Conservation (phyloP, 495 filamentous ascomycete species). For the Cercophora samala region DNA sequence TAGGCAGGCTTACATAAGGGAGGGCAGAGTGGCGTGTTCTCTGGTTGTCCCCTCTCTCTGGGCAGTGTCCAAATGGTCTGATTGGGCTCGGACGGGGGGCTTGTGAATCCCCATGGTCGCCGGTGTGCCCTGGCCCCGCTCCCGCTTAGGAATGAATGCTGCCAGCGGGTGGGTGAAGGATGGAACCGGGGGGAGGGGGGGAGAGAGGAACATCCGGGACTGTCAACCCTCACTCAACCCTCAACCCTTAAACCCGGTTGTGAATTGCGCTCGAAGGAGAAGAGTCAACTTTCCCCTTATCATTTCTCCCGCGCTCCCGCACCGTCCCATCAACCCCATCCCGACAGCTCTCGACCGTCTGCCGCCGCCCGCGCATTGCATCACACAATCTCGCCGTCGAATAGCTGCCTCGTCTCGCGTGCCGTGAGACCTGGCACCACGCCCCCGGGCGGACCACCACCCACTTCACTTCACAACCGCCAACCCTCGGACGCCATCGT, state of each 20-base stretch:
- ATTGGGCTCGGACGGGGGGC: not conserved
- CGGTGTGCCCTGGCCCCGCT: not conserved
- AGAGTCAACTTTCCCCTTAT: not conserved
- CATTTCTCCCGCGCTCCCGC: too few species aligned
- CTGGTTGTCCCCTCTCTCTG: not conserved
- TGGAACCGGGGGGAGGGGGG: not conserved
- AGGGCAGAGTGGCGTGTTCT: not conserved
- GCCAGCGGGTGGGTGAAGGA: not conserved
- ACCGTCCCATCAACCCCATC: not conserved
- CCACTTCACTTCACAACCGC: not conserved
- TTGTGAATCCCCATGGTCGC: not conserved
- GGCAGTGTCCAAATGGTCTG: not conserved
- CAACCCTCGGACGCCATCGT: not conserved
- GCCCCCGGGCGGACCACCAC: not conserved
- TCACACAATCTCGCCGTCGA: slow-evolving; percentile 24
- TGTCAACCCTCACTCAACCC: too few species aligned
- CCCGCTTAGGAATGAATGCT: not conserved
- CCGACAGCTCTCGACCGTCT: slow-evolving; percentile 6
- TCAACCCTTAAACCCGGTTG: not conserved
- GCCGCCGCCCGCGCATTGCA: slow-evolving; percentile 27
- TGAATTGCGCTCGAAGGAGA: not conserved
- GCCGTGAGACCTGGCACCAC: slow-evolving; percentile 12
- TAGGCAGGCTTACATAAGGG: not conserved
- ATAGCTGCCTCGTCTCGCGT: slow-evolving; percentile 15
- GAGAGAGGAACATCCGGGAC: not conserved